phyloP scores from a whole-genome alignment of 2,329 filamentous ascomycete species.

The Phialophora tarda region DNA sequence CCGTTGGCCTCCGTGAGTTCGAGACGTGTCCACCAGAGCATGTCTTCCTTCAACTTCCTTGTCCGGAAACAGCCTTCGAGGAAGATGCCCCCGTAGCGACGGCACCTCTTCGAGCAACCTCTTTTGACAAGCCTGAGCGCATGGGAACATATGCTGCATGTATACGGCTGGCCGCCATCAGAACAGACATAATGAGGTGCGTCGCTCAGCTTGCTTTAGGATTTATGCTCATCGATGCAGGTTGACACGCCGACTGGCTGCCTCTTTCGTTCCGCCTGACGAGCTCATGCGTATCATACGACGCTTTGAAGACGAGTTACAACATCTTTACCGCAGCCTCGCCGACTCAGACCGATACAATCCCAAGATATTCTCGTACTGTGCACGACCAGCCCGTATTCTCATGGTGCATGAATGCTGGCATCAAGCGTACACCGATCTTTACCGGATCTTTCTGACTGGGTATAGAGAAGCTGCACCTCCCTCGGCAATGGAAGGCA shows the following conservation, averaged over 20 bases:
- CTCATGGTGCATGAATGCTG: slow-evolving; percentile 35
- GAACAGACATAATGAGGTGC: slow-evolving; percentile 30
- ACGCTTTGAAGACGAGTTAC: slow-evolving; percentile 26
- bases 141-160: slow-evolving; percentile 28
- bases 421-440: slow-evolving; percentile 33
- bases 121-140: slow-evolving; percentile 20
- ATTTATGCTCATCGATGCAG: slow-evolving; percentile 16
- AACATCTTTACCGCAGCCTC: slow-evolving; percentile 29
- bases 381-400: slow-evolving; percentile 24
- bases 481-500: slow-evolving; percentile 22
- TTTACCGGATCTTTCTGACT: slow-evolving; percentile 32
- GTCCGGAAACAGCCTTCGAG: slow-evolving; percentile 60
- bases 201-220: background rate
- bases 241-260: slow-evolving; percentile 25
- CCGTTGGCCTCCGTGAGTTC: slow-evolving; percentile 55
- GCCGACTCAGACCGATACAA: slow-evolving; percentile 27
- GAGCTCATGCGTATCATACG: slow-evolving; percentile 25
- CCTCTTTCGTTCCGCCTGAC: slow-evolving; percentile 13
- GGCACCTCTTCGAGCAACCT: slow-evolving; percentile 29
- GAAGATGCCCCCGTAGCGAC: slow-evolving; percentile 27
- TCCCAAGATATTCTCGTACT: slow-evolving; percentile 24
- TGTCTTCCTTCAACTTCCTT: slow-evolving; percentile 57
- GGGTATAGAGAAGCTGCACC: slow-evolving; percentile 31
- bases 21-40: slow-evolving; percentile 54
- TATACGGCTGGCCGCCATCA: slow-evolving; percentile 24